Conservation (phyloP, 805 yeast genomes). For the Kodamaea sagamina region DNA sequence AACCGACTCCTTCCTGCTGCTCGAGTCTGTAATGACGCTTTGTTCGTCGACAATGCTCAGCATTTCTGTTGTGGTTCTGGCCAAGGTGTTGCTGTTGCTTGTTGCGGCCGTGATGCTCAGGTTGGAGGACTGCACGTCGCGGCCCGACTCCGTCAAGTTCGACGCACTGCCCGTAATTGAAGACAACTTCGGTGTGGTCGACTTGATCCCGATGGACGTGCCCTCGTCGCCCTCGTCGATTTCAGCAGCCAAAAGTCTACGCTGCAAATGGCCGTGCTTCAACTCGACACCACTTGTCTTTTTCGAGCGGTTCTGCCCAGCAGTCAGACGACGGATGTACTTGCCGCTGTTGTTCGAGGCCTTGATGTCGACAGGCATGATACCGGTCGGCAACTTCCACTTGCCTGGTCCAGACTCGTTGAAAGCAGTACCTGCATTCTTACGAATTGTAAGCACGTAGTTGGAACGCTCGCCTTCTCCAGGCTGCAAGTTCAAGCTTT, state of each 20-base stretch:
- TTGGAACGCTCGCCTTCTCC: slow-evolving; percentile 53
- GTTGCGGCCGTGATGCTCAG: slow-evolving; percentile 19
- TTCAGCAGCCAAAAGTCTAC: slow-evolving; percentile 72
- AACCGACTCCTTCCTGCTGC: slow-evolving; percentile 22
- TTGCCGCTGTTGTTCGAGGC: slow-evolving; percentile 19
- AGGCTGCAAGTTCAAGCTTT: slow-evolving; percentile 37
- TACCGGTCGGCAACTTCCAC: slow-evolving; percentile 58
- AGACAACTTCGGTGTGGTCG: slow-evolving; percentile 6
- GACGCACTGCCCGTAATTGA: not conserved
- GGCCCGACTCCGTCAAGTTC: slow-evolving; percentile 9
- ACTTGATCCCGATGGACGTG: slow-evolving; percentile 12
- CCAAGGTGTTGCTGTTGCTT: slow-evolving; percentile 27
- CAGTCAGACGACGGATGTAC: slow-evolving; percentile 29
- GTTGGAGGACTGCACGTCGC: slow-evolving; percentile 16
- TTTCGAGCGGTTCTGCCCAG: slow-evolving; percentile 20
- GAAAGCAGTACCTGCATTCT: slow-evolving; percentile 50
- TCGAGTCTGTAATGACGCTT: slow-evolving; percentile 22
- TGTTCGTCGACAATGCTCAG: slow-evolving; percentile 23
- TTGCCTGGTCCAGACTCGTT: slow-evolving; percentile 48
- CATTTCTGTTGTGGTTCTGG: slow-evolving; percentile 33
- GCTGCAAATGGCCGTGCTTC: slow-evolving; percentile 63
- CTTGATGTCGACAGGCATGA: slow-evolving; percentile 43
- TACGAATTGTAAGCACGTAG: slow-evolving; percentile 49
- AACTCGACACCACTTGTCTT: slow-evolving; percentile 52
- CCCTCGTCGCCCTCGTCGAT: slow-evolving; percentile 61